phyloP scores from a whole-genome alignment of 352 stramenopile genomes.

The Phytopythium mirpurense region DNA sequence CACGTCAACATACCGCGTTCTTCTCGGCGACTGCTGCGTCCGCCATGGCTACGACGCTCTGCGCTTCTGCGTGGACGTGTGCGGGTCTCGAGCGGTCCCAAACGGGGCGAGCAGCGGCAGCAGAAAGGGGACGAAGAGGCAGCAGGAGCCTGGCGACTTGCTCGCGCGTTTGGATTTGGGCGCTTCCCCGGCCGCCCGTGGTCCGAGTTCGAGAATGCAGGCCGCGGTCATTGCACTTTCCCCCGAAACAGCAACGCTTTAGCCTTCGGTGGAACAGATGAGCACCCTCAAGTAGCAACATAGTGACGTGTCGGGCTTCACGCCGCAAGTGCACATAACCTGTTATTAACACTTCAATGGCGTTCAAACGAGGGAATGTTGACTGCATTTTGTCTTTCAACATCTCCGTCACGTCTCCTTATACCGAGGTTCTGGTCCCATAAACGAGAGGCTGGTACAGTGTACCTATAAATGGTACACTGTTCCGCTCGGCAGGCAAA shows the following conservation, averaged over 20 bases:
- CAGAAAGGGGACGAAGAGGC: too few relatives aligned
- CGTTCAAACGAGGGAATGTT: neutral
- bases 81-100: neutral
- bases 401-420: too few relatives aligned
- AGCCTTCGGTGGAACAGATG: neutral
- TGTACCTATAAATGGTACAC: neutral
- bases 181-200: neutral
- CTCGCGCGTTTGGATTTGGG: constrained; percentile 5
- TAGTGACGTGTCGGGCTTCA: constrained; percentile 30
- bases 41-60: neutral
- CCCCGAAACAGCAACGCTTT: constrained; percentile 21
- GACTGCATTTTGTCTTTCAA: too few relatives aligned
- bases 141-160: neutral
- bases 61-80: neutral
- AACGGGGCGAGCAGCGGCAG: neutral
- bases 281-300: constrained; percentile 29
- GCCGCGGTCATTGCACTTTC: neutral
- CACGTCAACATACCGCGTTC: neutral
- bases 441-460: neutral
- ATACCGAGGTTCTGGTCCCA: neutral
- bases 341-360: neutral
- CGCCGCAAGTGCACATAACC: neutral
- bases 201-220: constrained; percentile 1
- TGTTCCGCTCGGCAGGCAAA: neutral
- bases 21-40: neutral